These are phyloP conservation scores for Cynanchum wilfordii DNA, from an alignment of 257 asterid genomes.

Conservation along the genomic window DNA sequence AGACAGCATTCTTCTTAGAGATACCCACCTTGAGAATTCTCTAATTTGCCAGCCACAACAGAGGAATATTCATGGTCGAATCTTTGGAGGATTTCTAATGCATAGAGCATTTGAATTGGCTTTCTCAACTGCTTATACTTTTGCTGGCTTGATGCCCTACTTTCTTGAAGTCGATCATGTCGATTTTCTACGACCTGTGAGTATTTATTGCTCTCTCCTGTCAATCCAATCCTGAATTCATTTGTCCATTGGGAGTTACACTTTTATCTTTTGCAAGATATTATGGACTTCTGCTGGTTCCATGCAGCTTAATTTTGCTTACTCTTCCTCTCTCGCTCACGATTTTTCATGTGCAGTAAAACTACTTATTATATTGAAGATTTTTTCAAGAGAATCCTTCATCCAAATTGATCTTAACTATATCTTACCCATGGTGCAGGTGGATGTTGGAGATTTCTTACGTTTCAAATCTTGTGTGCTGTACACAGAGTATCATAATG, in stretches of 20 bases:
- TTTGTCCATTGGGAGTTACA: background rate
- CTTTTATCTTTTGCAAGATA: background rate
- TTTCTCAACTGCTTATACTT: conserved; percentile 78
- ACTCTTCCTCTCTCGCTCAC: background rate
- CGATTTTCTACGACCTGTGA: conserved; percentile 86
- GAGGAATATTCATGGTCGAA: conserved; percentile 93
- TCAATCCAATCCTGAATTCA: background rate
- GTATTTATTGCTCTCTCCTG: conserved; percentile 19
- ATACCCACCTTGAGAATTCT: conserved; percentile 85
- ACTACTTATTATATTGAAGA: background rate
- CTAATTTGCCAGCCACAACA: conserved; percentile 98
- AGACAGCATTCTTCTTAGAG: conserved; percentile 86
- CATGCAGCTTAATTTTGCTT: background rate
- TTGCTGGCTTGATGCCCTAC: conserved; percentile 95
- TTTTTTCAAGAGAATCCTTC: background rate
- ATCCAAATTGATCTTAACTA: background rate
- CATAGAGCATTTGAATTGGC: conserved; percentile 89
- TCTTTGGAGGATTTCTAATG: conserved; percentile 95
- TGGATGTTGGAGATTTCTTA: conserved; percentile 95
- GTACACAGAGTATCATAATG: conserved; percentile 66
- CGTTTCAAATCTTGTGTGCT: conserved; percentile 80
- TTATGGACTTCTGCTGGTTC: background rate
- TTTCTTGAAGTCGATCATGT: conserved; percentile 94
- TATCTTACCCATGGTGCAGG: conserved; percentile 40
- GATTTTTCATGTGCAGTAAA: background rate